phyloP scores from a whole-genome alignment of 768 basidiomycete genomes.

The Boletus reticuloceps region DNA sequence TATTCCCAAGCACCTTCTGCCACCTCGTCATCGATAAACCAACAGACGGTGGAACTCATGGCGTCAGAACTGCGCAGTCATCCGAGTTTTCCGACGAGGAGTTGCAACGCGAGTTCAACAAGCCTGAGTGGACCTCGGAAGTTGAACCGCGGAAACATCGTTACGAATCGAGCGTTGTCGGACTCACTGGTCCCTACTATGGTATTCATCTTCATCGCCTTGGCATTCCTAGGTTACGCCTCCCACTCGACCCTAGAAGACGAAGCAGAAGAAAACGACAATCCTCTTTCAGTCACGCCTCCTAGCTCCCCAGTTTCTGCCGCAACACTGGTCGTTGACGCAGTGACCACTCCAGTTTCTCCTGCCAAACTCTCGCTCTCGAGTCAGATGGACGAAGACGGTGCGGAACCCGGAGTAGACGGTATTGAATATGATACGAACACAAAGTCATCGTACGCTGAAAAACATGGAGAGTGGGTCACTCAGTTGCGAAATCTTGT shows the following conservation, averaged over 20 bases:
- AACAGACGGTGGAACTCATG: neutral
- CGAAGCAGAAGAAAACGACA: neutral
- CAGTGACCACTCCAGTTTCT: neutral
- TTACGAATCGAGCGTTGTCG: neutral
- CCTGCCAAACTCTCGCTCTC: neutral
- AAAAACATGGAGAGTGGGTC: neutral
- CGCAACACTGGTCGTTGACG: neutral
- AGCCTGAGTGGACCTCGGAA: slow-evolving; percentile 15
- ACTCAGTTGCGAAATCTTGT: too few species aligned
- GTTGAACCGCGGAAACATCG: neutral
- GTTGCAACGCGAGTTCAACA: neutral
- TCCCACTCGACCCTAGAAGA: too few species aligned
- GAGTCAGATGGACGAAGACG: neutral
- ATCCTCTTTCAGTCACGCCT: neutral
- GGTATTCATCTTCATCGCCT: slow-evolving; percentile 2
- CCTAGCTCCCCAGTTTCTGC: neutral
- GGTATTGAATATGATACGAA: neutral
- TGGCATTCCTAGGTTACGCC: too few species aligned
- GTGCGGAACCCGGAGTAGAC: neutral
- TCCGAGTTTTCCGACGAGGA: neutral
- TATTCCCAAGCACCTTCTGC: neutral
- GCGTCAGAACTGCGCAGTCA: neutral
- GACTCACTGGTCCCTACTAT: slow-evolving; percentile 3
- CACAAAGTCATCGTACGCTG: neutral
- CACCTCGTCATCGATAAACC: neutral